Evolutionary conservation across 805 yeast species (phyloP), one percentile per base, ranked within the genome.

Genomic region (Pichia insulana): DNA sequence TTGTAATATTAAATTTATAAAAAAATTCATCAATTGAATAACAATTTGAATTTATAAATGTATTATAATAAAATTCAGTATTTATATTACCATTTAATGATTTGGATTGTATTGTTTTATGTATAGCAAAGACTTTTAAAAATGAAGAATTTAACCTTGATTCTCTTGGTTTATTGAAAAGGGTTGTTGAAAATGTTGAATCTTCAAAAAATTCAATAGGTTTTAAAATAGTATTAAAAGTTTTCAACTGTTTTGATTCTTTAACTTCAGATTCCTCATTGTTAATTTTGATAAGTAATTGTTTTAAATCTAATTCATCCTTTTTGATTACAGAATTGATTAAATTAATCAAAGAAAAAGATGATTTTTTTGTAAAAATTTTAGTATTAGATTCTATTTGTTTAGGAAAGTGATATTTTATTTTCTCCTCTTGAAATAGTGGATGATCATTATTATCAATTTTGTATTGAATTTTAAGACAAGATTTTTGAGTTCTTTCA

Each of bases 61-160:
- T 53, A 28, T 53, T 48, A 34, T 55, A 56, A 38, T 52, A 57
- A 8, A 52, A 44, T 37, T 68, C 69, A 30, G 64, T 57, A 36
- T 60, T 63, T 16, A 58, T 57, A 16, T 65, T 59, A 1, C 63
- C 51, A 34, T 56, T 55, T 5, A 64, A 62, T 10, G 57, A 50
- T 19, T 39, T 32, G 1, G 50, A 38, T 42, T 75, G 61, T 13
- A 71, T 63, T n/a, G 64, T 56, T 45, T 60, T 67, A 50, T 75
- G 79, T 36, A 67, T 61, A 1, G 81, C 71, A 47, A 74, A 75
- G 30, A 72, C 58, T 41, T 71, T 58, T 19, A 76, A 55, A 44
- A 76, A 76, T 27, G 59, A 57, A 7, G 75, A 59, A 51, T 76
- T 76, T 35, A 75, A 64, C 42, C 81, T 62, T 30, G 70, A 67